Percentiles rank a stretch among this genome's conserved stretches.
phyloP scores from a whole-genome alignment of 2,329 filamentous ascomycete species.

The Blumeriella jaapii region DNA sequence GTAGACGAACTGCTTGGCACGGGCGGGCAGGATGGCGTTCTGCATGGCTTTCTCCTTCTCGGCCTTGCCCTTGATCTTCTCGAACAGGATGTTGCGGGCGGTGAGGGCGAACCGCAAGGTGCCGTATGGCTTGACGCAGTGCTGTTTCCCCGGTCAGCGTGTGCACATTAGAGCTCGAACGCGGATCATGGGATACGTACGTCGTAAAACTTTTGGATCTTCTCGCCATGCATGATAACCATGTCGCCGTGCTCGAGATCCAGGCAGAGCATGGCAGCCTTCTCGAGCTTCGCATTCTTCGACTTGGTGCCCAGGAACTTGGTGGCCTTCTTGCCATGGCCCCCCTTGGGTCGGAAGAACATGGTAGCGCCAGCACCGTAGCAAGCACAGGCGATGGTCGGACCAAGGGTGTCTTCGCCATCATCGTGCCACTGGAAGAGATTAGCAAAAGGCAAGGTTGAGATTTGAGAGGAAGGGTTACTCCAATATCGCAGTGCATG shows the following conservation, averaged over 20 bases:
- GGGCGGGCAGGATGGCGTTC: constrained; percentile 29
- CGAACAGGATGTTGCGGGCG: constrained; percentile 38
- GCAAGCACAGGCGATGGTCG: constrained; percentile 49
- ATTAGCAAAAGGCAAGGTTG: constrained; percentile 5
- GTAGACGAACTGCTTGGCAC: constrained; percentile 23
- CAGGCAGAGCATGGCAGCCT: constrained; percentile 28
- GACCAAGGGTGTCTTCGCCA: constrained; percentile 49
- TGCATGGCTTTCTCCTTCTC: constrained; percentile 24
- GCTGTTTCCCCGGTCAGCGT: constrained; percentile 28
- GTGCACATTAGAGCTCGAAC: too few relatives aligned
- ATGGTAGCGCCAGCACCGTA: constrained; percentile 47
- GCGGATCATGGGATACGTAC: constrained; percentile 27
- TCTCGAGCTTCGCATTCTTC: not conserved
- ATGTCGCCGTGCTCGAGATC: constrained; percentile 51
- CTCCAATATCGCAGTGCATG: constrained; percentile 44
- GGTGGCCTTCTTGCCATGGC: constrained; percentile 13
- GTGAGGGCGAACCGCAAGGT: constrained; percentile 46
- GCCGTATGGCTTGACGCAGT: constrained; percentile 39
- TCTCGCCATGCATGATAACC: constrained; percentile 48
- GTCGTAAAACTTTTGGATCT: constrained; percentile 48
- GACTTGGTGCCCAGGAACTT: constrained; percentile 20
- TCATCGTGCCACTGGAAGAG: constrained; percentile 51
- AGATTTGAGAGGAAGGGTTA: constrained; percentile 26
- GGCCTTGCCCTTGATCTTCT: constrained; percentile 28
- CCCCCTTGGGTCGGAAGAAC: constrained; percentile 43